phyloP scores from a whole-genome alignment of 2,329 filamentous ascomycete species.

The Cladosporium colombiae region DNA sequence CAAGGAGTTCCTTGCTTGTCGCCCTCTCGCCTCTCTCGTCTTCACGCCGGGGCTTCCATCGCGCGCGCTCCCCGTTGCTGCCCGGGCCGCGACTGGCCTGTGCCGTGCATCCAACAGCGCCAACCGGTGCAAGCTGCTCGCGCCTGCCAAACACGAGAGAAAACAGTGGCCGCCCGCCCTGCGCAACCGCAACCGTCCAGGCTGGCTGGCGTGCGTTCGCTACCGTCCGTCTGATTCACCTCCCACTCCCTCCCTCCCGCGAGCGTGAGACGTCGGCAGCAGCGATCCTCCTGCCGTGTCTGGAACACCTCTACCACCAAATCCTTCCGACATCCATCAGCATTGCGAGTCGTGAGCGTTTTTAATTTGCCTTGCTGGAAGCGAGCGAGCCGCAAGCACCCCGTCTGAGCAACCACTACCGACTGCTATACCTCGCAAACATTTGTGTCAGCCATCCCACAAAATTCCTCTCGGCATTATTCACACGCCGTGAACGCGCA shows the following conservation, averaged over 20 bases:
- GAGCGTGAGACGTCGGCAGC: slow-evolving; percentile 1
- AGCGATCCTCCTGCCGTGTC: not conserved
- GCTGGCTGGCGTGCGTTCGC: not conserved
- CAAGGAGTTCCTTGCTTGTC: slow-evolving; percentile 3
- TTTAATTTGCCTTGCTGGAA: slow-evolving; percentile 3
- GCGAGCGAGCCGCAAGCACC: not conserved
- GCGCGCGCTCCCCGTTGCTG: slow-evolving; percentile 2
- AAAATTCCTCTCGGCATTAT: not conserved
- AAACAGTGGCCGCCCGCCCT: not conserved
- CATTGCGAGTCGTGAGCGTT: slow-evolving; percentile 2
- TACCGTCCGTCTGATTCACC: slow-evolving; percentile 4
- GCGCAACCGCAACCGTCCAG: not conserved
- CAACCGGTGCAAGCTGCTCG: not conserved
- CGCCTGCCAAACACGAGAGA: slow-evolving; percentile 2
- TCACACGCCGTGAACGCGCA: not conserved
- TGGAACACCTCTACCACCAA: not conserved
- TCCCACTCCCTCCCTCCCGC: slow-evolving; percentile 3
- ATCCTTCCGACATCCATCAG: not conserved
- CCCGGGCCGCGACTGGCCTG: not conserved
- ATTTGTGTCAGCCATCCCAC: not conserved
- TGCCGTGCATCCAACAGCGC: slow-evolving; percentile 4
- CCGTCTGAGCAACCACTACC: not conserved
- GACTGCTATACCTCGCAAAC: not conserved
- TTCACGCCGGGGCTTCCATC: not conserved
- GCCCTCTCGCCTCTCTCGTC: not conserved